phyloP scores from a whole-genome alignment of 2,329 filamentous ascomycete genomes.

The Fusarium citri region DNA sequence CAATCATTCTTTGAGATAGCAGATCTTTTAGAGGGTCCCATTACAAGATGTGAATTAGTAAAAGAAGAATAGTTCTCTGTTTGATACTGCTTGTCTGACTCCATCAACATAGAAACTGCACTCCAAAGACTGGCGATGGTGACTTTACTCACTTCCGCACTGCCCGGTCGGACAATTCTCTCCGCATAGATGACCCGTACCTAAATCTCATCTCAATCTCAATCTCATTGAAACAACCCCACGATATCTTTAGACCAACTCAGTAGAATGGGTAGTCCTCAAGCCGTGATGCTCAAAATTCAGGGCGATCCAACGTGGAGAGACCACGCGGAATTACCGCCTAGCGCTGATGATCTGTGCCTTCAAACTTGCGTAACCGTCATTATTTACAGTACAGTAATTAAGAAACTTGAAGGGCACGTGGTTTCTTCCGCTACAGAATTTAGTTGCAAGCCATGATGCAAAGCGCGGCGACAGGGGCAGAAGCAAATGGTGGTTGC shows the following conservation, averaged over 20 bases:
- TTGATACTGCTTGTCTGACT: background rate
- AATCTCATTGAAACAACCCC: conserved; percentile 7
- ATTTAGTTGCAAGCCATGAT: conserved; percentile 16
- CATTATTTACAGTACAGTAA: background rate
- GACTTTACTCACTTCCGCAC: background rate
- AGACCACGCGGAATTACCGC: conserved; percentile 3
- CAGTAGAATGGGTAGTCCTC: background rate
- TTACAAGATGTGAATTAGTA: background rate
- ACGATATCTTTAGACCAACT: background rate
- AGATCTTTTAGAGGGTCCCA: background rate
- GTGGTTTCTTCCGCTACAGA: conserved; percentile 13
- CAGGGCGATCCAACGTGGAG: conserved; percentile 27
- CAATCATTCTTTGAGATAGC: background rate
- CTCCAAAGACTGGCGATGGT: background rate
- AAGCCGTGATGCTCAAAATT: conserved; percentile 4
- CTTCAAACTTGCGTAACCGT: background rate
- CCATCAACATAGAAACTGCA: background rate
- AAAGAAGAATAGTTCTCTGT: background rate
- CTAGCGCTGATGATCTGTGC: conserved; percentile 2
- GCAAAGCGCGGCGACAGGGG: conserved; percentile 15
- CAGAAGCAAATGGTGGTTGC: background rate
- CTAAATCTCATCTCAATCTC: background rate
- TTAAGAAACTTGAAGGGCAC: conserved; percentile 4
- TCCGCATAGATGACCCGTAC: background rate
- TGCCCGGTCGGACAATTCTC: background rate